These are phyloP conservation scores for Brassica incana DNA, from an alignment of 345 rosid genomes.

Conservation along the genomic window DNA sequence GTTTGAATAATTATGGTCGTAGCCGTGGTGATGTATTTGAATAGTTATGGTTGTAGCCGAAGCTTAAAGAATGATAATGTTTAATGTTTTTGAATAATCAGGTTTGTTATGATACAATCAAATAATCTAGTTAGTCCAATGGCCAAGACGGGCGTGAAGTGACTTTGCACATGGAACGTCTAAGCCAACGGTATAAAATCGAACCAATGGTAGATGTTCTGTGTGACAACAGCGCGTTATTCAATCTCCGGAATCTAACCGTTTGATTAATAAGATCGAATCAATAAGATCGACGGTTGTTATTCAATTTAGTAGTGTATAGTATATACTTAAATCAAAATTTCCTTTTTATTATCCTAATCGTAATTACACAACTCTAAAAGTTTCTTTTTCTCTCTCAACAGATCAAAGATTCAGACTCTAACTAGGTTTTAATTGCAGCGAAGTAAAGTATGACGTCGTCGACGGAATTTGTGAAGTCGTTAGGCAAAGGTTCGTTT, in stretches of 20 bases:
- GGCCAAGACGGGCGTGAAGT: not conserved
- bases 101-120: no score
- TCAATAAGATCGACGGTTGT: not conserved
- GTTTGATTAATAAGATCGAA: not conserved
- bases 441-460: not conserved
- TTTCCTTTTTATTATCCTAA: no score
- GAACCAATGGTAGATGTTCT: not conserved
- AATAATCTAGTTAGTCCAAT: not conserved
- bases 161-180: not conserved
- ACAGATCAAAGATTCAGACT: conserved; percentile 11
- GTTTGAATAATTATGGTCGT: no score
- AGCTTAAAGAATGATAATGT: no score
- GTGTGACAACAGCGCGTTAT: not conserved
- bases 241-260: no score
- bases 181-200: not conserved
- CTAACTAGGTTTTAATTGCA: conserved; percentile 8
- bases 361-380: not conserved
- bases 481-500: conserved; percentile 21
- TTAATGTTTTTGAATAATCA: not conserved
- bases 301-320: not conserved
- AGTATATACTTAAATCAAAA: no score
- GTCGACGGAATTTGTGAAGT: conserved; percentile 16
- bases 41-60: no score
- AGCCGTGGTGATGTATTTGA: no score
- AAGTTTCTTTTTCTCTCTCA: not conserved